Conservation (phyloP, 495 filamentous ascomycete genomes). For the Astrothelium macrocarpum region DNA sequence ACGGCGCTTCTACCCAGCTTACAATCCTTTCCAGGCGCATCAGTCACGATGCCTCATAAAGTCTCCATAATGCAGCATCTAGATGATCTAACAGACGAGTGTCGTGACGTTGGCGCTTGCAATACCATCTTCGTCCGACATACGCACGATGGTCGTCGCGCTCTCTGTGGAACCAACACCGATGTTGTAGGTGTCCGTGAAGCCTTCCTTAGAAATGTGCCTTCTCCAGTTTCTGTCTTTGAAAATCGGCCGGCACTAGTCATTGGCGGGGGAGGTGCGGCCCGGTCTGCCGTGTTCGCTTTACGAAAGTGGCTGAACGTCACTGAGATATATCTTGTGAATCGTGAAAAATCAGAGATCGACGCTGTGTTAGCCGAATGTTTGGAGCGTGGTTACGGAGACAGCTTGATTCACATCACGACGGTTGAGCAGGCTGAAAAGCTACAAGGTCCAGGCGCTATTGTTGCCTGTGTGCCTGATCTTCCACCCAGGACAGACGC, state of each 20-base stretch:
- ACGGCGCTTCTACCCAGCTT: not conserved
- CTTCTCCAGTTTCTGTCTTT: conserved; percentile 34
- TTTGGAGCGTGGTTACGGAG: conserved; percentile 38
- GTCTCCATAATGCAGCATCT: conserved; percentile 33
- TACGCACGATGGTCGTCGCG: conserved; percentile 10
- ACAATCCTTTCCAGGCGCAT: conserved; percentile 33
- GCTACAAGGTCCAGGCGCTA: conserved; percentile 16
- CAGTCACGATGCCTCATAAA: conserved; percentile 45
- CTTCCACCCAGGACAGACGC: conserved; percentile 22
- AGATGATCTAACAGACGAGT: conserved; percentile 30
- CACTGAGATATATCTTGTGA: conserved; percentile 13
- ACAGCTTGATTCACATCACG: conserved; percentile 15
- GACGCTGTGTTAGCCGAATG: conserved; percentile 23
- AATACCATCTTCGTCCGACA: conserved; percentile 33
- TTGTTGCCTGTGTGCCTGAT: conserved; percentile 27
- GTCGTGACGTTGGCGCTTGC: conserved; percentile 33
- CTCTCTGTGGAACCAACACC: conserved; percentile 38
- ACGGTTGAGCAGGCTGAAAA: conserved; percentile 8
- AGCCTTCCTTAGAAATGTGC: conserved; percentile 50
- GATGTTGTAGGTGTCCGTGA: conserved; percentile 60
- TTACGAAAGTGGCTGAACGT: conserved; percentile 18
- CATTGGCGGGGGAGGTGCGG: conserved; percentile 39
- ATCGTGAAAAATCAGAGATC: conserved; percentile 13
- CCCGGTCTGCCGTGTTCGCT: conserved; percentile 36
- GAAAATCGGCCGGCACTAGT: conserved; percentile 37